These are phyloP conservation scores for Rosellinia necatrix DNA, from an alignment of 2,329 filamentous ascomycete species.

Conservation along the genomic window DNA sequence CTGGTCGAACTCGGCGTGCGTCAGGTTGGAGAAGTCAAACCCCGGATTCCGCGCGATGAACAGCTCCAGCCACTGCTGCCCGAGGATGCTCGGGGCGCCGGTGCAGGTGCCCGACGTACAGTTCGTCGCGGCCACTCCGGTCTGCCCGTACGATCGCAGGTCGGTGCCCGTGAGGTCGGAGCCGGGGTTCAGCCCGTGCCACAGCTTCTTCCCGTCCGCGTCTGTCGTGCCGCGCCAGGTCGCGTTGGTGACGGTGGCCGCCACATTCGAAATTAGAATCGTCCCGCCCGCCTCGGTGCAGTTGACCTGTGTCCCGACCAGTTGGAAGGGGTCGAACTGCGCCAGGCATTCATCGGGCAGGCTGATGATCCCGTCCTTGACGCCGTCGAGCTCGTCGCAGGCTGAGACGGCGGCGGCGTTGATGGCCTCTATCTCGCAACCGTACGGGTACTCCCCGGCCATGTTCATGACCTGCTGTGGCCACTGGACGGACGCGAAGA, in stretches of 20 bases:
- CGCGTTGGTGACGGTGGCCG: conserved; percentile 25
- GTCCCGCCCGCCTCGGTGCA: conserved; percentile 23
- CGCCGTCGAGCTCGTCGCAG: conserved; percentile 50
- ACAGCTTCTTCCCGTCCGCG: conserved; percentile 23
- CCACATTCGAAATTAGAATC: conserved; percentile 18
- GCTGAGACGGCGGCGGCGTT: conserved; percentile 23
- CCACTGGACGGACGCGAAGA: conserved; percentile 22
- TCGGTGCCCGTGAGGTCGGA: conserved; percentile 23
- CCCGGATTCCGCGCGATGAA: conserved; percentile 26
- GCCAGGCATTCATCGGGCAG: conserved; percentile 43
- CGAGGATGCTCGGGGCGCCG: not conserved
- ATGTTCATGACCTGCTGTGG: conserved; percentile 28
- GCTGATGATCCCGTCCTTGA: conserved; percentile 50
- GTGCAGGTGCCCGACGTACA: not conserved
- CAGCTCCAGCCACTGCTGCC: conserved; percentile 24
- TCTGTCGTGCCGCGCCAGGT: conserved; percentile 24
- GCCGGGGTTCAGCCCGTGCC: conserved; percentile 27
- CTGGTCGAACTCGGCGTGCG: conserved; percentile 18
- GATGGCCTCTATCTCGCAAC: conserved; percentile 26
- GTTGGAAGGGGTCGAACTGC: conserved; percentile 37
- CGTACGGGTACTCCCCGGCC: conserved; percentile 20
- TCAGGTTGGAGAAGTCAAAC: conserved; percentile 20
- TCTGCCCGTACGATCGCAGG: no score
- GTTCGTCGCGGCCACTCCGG: conserved; percentile 9
- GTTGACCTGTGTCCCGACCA: conserved; percentile 34